Base-by-base conservation (phyloP, 139 green algal species). In the Astrephomene gubernaculifera region DNA sequence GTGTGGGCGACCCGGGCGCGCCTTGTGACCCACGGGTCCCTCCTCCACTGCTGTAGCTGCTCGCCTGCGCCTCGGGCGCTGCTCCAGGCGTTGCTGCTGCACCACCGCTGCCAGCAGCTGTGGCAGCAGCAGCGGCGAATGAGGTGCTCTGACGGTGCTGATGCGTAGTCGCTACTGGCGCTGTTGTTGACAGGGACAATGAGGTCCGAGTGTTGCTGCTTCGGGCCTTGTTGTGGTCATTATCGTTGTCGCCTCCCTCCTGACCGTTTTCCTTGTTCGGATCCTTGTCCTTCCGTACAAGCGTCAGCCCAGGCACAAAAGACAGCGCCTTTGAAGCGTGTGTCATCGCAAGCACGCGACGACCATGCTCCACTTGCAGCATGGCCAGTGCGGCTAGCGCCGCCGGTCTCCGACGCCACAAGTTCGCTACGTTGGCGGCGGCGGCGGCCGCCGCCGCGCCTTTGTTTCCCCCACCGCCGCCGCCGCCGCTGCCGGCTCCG, bases 301-400 rank as follows among this genome's bases (percentile, higher is more conserved):
- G 36, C 27, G 54, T 1, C 2, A 82, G 74, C 19, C 54, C 54
- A 1, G 54, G 57, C 6, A 82, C 39, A 38, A 36, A 71, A 4
- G 54, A 60, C 36, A 71, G 54, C 25, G 74, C 74, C 74, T 71
- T 82, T 38, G 74, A 43, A 8, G 57, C 74, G 57, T 82, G 54
- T 0, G 54, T 82, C 33, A 64, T 53, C 27, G 54, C 74, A 35
- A 41, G 54, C 10, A 71, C 3, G 12, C 71, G 54, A 9, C 38
- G 38, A 19, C 74, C 74, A 39, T 82, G 74, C 39, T 82, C 74
- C 27, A 39, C 54, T 57, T 82, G 74, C 25, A 82, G 53, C 25
- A 71, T 9, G 10, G 74, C 54, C 12, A 82, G 54, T 27, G 74
- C 54, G 27, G 74, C 74, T 38, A 82, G 25, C 54, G 57, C 57